A percentile compares a stretch with the other conserved stretches of the same genome.
Conservation (phyloP, 83 land plant genomes). For the Larix sibirica region DNA sequence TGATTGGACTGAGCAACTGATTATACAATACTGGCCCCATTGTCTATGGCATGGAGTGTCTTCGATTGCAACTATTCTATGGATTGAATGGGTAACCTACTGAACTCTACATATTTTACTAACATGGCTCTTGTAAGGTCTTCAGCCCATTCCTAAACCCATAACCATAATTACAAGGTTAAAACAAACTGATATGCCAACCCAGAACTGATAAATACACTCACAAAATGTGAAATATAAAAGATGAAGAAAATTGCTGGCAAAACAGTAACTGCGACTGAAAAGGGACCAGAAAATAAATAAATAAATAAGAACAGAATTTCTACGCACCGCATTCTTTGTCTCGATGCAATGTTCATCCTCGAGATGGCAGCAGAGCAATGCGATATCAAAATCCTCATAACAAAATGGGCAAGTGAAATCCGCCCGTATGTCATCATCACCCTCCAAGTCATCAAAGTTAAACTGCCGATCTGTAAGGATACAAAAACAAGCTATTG, state of each 20-base stretch:
- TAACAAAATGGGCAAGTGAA: conserved; percentile 83
- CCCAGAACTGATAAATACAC: background rate
- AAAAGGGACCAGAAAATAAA: no score
- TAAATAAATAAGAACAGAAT: background rate
- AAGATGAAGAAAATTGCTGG: background rate
- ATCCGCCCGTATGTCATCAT: conserved; percentile 62
- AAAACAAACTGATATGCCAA: background rate
- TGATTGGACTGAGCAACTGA: no score
- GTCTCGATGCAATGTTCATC: conserved; percentile 83
- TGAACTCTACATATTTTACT: background rate
- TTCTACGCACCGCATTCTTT: conserved; percentile 64
- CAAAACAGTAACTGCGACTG: background rate
- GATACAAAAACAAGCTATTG: conserved; percentile 8
- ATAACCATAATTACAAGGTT: background rate
- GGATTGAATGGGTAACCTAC: no score
- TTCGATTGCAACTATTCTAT: no score
- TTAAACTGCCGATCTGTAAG: conserved; percentile 49
- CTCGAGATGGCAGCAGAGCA: conserved; percentile 82
- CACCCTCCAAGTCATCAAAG: conserved; percentile 77
- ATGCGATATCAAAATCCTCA: conserved; percentile 71
- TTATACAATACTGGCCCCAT: no score
- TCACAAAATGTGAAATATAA: background rate
- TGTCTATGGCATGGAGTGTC: no score
- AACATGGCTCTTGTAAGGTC: background rate
- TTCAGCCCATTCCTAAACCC: background rate